These are phyloP conservation scores for Phytophthora crassamura DNA, from an alignment of 352 stramenopile genomes.

Conservation along the genomic window DNA sequence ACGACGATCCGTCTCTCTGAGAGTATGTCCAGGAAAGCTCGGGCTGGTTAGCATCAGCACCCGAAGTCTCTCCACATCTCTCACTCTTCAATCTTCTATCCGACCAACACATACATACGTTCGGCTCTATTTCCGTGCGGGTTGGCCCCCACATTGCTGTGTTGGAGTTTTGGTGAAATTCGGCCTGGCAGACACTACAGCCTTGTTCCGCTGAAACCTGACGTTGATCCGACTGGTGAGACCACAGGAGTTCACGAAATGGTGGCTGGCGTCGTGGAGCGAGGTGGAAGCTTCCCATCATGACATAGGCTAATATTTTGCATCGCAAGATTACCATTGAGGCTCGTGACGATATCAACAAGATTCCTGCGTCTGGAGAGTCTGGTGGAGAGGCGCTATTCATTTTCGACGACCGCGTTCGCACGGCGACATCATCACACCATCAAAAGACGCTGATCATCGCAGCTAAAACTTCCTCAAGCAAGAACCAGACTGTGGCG, in stretches of 20 bases:
- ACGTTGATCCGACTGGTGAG: slow-evolving; percentile 21
- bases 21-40: no score
- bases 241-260: slow-evolving; percentile 44
- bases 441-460: slow-evolving; percentile 61
- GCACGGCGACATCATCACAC: slow-evolving; percentile 37
- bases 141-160: no score
- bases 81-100: no score
- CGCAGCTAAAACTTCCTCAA: slow-evolving; percentile 14
- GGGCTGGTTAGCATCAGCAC: no score
- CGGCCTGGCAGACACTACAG: not conserved
- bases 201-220: slow-evolving; percentile 49
- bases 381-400: slow-evolving; percentile 29
- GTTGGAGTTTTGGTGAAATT: no score
- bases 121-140: no score
- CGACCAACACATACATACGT: no score
- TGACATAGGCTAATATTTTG: slow-evolving; percentile 57
- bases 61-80: no score
- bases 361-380: slow-evolving; percentile 10
- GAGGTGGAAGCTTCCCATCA: slow-evolving; percentile 43
- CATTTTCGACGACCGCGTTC: slow-evolving; percentile 62
- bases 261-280: slow-evolving; percentile 34
- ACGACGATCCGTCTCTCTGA: no score
- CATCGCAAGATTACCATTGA: slow-evolving; percentile 43
- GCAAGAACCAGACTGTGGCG: slow-evolving; percentile 28
- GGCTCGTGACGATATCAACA: slow-evolving; percentile 49